These are phyloP conservation scores for Multifurca ochricompacta DNA, from an alignment of 768 basidiomycete species.

Conservation along the genomic window DNA sequence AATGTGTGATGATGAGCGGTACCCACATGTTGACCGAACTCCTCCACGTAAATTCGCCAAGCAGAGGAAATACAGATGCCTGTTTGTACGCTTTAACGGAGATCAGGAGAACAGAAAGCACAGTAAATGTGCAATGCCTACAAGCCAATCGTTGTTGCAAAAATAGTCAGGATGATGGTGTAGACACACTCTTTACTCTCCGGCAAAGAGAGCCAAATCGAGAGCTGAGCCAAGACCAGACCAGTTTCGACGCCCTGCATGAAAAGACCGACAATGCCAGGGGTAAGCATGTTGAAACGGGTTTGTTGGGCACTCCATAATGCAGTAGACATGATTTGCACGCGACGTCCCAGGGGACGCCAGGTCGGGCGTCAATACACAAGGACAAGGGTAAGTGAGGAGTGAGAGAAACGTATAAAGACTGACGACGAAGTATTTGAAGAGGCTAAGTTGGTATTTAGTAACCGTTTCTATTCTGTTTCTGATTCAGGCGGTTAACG, in stretches of 20 bases:
- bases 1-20: neutral
- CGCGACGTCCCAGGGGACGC: neutral
- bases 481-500: too few species aligned
- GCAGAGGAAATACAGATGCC: neutral
- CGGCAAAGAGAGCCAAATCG: neutral
- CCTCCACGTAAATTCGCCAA: neutral
- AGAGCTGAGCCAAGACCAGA: neutral
- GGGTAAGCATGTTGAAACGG: neutral
- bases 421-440: neutral
- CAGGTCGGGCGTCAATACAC: too few species aligned
- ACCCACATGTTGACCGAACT: neutral
- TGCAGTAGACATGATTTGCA: too few species aligned
- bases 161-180: neutral
- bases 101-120: neutral
- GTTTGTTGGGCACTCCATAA: neutral
- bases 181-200: neutral
- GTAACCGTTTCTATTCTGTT: too few species aligned
- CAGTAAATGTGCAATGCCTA: neutral
- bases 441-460: neutral
- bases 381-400: neutral
- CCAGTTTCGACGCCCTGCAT: slow-evolving; percentile 5
- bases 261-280: slow-evolving; percentile 6
- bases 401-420: neutral
- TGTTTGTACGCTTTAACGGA: neutral
- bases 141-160: slow-evolving; percentile 1